Evolutionary conservation across 176 grass and related monocot genomes (phyloP).

Genomic region (Triticum urartu): DNA sequence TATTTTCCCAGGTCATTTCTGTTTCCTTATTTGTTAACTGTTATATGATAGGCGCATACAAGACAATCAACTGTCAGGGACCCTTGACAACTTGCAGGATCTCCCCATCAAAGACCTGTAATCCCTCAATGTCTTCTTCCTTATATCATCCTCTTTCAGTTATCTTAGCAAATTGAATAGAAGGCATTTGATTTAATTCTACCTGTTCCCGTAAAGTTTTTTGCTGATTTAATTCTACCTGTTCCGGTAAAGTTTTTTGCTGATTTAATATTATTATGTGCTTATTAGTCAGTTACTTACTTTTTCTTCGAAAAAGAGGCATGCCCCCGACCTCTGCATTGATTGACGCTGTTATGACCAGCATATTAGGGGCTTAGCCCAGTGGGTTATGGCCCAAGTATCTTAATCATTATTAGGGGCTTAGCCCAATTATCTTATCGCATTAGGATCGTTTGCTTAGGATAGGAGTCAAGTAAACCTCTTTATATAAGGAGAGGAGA

Average conservation of each 20-base stretch:
- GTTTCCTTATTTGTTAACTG: not conserved
- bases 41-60: constrained; percentile 63
- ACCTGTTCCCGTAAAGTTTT: no score
- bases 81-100: constrained; percentile 74
- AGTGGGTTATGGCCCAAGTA: no score
- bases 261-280: constrained; percentile 2
- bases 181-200: not conserved
- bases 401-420: no score
- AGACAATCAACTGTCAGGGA: constrained; percentile 76
- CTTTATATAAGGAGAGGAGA: no score
- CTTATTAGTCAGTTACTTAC: constrained; percentile 23
- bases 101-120: constrained; percentile 91
- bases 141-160: not conserved
- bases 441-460: no score
- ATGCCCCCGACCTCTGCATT: not conserved
- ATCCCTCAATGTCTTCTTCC: not conserved
- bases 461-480: no score
- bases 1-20: constrained; percentile 1
- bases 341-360: not conserved
- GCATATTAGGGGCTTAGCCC: no score
- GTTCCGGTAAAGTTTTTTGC: no score
- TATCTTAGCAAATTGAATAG: not conserved
- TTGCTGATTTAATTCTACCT: no score
- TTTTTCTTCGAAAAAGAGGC: not conserved
- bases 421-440: no score